Evolutionary conservation across 768 basidiomycete genomes (phyloP).

Genomic region (Leccinum imitatum): DNA sequence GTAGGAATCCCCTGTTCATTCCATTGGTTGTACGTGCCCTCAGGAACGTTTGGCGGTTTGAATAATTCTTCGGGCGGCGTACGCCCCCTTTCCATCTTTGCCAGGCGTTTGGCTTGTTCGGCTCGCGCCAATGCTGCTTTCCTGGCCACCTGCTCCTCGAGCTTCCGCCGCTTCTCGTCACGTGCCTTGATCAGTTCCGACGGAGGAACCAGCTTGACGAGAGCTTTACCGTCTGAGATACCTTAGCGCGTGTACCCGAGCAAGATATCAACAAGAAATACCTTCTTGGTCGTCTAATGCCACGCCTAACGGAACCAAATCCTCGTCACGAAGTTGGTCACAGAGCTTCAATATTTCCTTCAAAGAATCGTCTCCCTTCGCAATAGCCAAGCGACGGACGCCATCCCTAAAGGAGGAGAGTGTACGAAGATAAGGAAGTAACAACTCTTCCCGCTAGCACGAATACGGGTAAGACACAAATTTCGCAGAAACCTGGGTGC

Average conservation of each 20-base stretch:
- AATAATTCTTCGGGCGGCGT: constrained; percentile 76
- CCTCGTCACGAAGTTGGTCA: constrained; percentile 86
- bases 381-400: constrained; percentile 79
- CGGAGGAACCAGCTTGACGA: constrained; percentile 88
- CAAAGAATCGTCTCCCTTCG: constrained; percentile 58
- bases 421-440: constrained; percentile 86
- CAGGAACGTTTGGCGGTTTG: constrained; percentile 73
- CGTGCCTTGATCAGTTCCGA: constrained; percentile 77
- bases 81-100: constrained; percentile 85
- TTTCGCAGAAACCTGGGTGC: constrained; percentile 32
- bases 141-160: constrained; percentile 71
- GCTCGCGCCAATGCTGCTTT: constrained; percentile 71
- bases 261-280: constrained; percentile 28
- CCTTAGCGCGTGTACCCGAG: not conserved
- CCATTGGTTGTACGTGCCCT: constrained; percentile 80
- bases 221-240: constrained; percentile 80
- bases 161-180: constrained; percentile 81
- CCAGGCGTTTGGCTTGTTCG: constrained; percentile 64
- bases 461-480: not conserved
- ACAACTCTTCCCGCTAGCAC: constrained; percentile 71
- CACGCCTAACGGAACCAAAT: constrained; percentile 91
- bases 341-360: constrained; percentile 84
- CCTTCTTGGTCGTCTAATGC: constrained; percentile 97
- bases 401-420: constrained; percentile 92
- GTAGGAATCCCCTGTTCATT: constrained; percentile 82